Evolutionary conservation across 805 yeast species (phyloP), one percentile per base, ranked within the genome.

Genomic region (Hanseniaspora lachancei): DNA sequence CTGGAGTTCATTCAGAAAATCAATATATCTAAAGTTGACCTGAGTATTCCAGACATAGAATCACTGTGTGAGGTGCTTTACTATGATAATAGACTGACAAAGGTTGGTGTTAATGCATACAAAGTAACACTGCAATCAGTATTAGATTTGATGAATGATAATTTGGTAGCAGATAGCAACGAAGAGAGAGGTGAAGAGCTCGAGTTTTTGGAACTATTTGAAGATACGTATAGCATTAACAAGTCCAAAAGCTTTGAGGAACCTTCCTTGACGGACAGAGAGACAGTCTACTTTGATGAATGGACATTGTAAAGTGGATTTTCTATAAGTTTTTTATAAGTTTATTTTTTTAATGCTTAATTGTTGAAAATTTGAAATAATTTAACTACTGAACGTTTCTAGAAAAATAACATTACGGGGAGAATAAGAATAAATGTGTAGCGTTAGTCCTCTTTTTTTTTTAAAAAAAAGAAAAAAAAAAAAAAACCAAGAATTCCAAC

Each of bases 31-130:
- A 79, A 84, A 39, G 89, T 88, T 21, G 96, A 89, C 53, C 75
- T 93, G 58, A 79, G 80, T 2, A 72, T 78, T 21, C 73, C 77
- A 39, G 95, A 93, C 66, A 82, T 93, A 49, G 74, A 89, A 57
- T 74, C 95, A 0, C 72, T 93, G 23, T 88, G 97, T 67, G 95
- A 89, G 60, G 97, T 93, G 16, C 71, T 93, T 47, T 80, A 84
- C 1, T 87, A 76, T 67, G 98, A 93, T 63, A 96, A 89, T 62
- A 85, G 82, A 66, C 66, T 93, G 51, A 97, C 89, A 64, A 72
- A 75, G 55, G 73, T 80, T 2, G 74, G 75, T 43, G 72, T 78
- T 32, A 81, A 82, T 60, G 77, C 81, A 46, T 91, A 84, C 68
- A 79, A 77, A 62, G 93, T 95, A 0, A 84, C 96, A 1, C 82